phyloP scores from a whole-genome alignment of 2,329 filamentous ascomycete genomes.

The Monosporascus sp. region DNA sequence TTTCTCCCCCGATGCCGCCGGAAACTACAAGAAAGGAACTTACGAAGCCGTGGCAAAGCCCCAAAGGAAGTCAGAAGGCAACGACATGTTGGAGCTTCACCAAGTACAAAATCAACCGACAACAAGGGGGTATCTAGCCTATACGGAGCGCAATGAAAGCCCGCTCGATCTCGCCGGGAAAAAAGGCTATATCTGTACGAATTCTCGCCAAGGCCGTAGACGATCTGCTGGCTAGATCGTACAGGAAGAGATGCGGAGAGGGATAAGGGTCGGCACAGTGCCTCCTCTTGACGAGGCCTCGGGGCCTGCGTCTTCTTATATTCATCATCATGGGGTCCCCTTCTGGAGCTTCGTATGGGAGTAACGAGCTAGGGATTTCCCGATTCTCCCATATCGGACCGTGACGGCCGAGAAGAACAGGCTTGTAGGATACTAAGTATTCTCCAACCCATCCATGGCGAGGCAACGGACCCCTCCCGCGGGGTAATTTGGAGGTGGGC shows the following conservation, averaged over 20 bases:
- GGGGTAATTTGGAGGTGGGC: conserved; percentile 22
- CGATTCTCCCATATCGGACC: conserved; percentile 44
- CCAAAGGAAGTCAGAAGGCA: conserved; percentile 69
- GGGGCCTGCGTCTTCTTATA: conserved; percentile 19
- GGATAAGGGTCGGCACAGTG: conserved; percentile 6
- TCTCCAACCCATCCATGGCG: conserved; percentile 19
- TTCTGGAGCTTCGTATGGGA: conserved; percentile 2
- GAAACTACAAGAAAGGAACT: conserved; percentile 19
- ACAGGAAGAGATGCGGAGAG: conserved; percentile 1
- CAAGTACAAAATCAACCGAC: conserved; percentile 3
- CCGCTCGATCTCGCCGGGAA: conserved; percentile 21
- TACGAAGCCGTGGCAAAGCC: conserved; percentile 75
- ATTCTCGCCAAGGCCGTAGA: conserved; percentile 17
- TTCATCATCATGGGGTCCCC: conserved; percentile 8
- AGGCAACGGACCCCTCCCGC: conserved; percentile 24
- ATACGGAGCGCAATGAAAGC: conserved; percentile 11
- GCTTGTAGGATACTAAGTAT: conserved; percentile 20
- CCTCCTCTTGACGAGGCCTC: conserved; percentile 7
- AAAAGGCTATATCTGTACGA: conserved; percentile 20
- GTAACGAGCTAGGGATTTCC: conserved; percentile 19
- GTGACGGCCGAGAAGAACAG: conserved; percentile 42
- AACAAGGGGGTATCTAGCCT: conserved; percentile 15
- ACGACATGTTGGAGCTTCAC: conserved; percentile 38
- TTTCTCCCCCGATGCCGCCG: not conserved
- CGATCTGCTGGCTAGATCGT: conserved; percentile 6